These are phyloP conservation scores for Nicotiana tabacum DNA, from an alignment of 257 asterid genomes.

Conservation along the genomic window DNA sequence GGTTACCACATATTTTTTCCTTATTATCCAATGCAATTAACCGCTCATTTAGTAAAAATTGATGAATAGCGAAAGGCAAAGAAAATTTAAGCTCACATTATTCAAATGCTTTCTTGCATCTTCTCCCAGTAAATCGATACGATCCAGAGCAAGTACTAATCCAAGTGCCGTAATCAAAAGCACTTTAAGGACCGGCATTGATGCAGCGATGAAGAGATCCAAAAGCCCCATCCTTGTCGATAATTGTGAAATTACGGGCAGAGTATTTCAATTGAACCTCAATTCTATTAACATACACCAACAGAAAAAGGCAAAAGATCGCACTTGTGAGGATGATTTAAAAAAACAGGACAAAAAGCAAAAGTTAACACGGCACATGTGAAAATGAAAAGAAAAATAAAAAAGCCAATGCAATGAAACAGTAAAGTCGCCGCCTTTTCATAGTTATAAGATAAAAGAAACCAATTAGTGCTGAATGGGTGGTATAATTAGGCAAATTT, in stretches of 20 bases:
- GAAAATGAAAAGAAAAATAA: too few species aligned
- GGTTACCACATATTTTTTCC: neutral
- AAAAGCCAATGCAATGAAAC: neutral
- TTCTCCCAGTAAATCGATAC: slow-evolving; percentile 48
- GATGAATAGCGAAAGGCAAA: neutral
- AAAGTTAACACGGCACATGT: too few species aligned
- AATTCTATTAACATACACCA: neutral
- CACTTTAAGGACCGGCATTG: slow-evolving; percentile 75
- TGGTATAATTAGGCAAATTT: too few species aligned
- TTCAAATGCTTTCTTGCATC: slow-evolving; percentile 86
- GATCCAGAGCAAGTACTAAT: slow-evolving; percentile 57
- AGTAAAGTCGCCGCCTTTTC: neutral
- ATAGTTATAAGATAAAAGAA: too few species aligned
- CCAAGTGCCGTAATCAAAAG: slow-evolving; percentile 80
- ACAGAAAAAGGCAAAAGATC: neutral
- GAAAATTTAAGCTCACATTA: slow-evolving; percentile 31
- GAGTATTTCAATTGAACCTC: neutral
- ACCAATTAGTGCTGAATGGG: too few species aligned
- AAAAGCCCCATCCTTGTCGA: slow-evolving; percentile 42
- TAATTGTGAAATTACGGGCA: neutral
- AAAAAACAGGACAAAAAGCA: neutral
- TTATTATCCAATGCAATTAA: too few species aligned
- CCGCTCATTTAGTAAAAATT: neutral
- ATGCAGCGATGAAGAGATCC: slow-evolving; percentile 64
- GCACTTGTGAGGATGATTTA: neutral